Base-by-base conservation (phyloP, 768 basidiomycete genomes). In the Leccinum truebloodii region DNA sequence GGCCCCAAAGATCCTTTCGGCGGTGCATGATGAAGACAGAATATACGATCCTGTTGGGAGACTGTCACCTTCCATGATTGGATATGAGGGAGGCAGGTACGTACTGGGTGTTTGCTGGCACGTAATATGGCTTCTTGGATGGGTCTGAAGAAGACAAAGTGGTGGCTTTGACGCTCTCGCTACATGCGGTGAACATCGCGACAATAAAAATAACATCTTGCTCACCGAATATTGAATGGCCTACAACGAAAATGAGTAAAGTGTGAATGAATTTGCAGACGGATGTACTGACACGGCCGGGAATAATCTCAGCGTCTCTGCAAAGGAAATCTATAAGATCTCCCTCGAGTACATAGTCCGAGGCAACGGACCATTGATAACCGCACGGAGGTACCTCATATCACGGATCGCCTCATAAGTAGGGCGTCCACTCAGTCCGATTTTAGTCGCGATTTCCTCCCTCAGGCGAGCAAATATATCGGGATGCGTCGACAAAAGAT, bases 11-110 rank as follows among this genome's bases (percentile, higher is more conserved):
- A 57, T 86, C 85, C 52, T 77, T 81, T 53, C 86, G 78, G 39
- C 87, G 76, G 39, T 90, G 87, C 86, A 88, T 87, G 62, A 84
- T 63, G 59, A 87, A 79, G 9, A 87, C 82, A 6, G 85, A 85
- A 65, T 86, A 88, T 0, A 75, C 61, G 5, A 77, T 68, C 54
- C 81, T 83, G 62, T 1, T 14, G 24, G 18, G 34, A 22, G 44
- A 24, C 14, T 9, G 50, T 54, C n/a, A 30, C 18, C 8, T 48
- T 41, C 22, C 37, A 22, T 55, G 12, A 32, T 18, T 13, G 14
- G 50, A 32, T 52, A 24, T 2, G 12, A 20, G 30, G n/a, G 28
- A 26, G 18, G 16, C 16, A 26, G 18, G 16, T 14, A 57, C 56
- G n/a, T 48, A 73, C 75, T 44, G 69, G 77, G 82, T 79, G 77